Evolutionary conservation across 148 eudicot species (phyloP), one percentile per base, ranked within the genome.

Genomic region (Vaccinium macrocarpon): DNA sequence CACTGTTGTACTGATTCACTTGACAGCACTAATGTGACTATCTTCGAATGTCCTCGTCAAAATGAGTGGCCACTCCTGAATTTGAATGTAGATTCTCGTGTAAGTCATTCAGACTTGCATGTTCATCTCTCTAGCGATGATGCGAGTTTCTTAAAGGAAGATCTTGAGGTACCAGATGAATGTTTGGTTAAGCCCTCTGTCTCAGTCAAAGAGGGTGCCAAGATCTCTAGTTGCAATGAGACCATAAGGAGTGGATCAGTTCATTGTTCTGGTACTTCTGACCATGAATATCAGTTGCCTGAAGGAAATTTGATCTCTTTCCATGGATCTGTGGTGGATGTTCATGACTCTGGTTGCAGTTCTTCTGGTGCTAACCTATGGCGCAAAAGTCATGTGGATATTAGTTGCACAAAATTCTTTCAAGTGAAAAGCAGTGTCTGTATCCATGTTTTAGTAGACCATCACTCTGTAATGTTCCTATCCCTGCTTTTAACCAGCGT

Each of bases 241-340:
- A 51, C 78, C 29, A 19, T 62, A 72, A 81, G 70, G 51, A 86
- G 76, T 85, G 83, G 70, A 57, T 82, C 78, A 51, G 57, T 85
- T 50, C 88, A 84, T 27, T 85, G 76, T 86, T 84, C 83, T 51
- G 90, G 61, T 68, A 50, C 82, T 70, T 83, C 87, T 32, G 38
- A 18, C 51, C 87, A 78, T 82, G 84, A 85, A 76, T 80, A 61
- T 80, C 75, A 77, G 73, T 85, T 95, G 85, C 94, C 94, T 21
- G 91, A 86, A 74, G 99, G 98, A 71, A 88, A 88, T 82, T 90
- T 97, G 80, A 82, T 90, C 82, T 89, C 97, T 88, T 49, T 97
- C 29, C 89, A 84, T 56, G 99, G 98, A 82, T 89, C 87, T 82
- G 93, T 97, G 81, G 82, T 84, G 78, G 93, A 88, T 73, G 82